These are phyloP conservation scores for Scenedesmus sp. DNA, from an alignment of 163 green algal species.

Conservation along the genomic window DNA sequence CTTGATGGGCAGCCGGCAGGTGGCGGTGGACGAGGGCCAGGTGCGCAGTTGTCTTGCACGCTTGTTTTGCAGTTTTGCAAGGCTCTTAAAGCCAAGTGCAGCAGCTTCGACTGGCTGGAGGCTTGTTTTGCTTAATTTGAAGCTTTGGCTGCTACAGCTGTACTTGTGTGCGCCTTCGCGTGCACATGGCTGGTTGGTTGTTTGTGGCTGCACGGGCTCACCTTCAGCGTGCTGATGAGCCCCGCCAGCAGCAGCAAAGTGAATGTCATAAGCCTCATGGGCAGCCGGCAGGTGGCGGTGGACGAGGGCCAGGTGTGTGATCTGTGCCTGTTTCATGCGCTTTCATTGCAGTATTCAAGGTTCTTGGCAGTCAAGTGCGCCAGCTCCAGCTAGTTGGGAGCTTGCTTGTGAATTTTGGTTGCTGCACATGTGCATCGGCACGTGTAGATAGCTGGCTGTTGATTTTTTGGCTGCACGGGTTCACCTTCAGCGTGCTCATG, in stretches of 20 bases:
- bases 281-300: not conserved
- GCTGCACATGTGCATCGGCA: too few species aligned
- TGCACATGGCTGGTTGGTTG: not conserved
- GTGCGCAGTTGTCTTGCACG: not conserved
- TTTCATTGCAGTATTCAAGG: too few species aligned
- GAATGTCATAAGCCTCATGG: not conserved
- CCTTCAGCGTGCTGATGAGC: conserved; percentile 48
- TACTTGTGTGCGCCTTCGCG: not conserved
- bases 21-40: not conserved
- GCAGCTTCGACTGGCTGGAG: not conserved
- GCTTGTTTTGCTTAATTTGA: not conserved
- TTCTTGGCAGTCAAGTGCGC: too few species aligned
- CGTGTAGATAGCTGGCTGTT: too few species aligned
- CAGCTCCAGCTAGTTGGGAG: too few species aligned
- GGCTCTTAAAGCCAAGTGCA: not conserved
- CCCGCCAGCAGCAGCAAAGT: not conserved
- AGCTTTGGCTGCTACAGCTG: not conserved
- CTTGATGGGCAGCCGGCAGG: not conserved
- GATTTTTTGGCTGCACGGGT: not conserved
- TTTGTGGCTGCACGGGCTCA: conserved; percentile 1
- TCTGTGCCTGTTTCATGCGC: not conserved
- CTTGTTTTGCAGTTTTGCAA: too few species aligned
- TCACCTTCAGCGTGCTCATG: conserved; percentile 53
- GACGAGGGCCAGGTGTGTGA: conserved; percentile 27
- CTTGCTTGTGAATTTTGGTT: too few species aligned